Conservation (phyloP, 768 basidiomycete species). For the Strobilomyces echinocephalus region DNA sequence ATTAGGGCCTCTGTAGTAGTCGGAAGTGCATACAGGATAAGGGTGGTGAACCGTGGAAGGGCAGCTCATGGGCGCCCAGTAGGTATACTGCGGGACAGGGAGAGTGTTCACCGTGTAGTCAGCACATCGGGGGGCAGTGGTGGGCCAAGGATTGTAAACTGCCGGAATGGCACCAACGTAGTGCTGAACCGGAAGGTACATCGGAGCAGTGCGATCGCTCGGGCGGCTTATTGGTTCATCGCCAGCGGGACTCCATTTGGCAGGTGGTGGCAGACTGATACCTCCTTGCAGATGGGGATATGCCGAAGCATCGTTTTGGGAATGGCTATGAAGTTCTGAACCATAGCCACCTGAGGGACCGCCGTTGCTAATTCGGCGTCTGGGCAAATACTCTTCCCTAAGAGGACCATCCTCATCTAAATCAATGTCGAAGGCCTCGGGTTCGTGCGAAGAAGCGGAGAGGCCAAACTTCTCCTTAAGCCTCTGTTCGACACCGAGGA, state of each 20-base stretch:
- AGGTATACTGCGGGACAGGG: conserved; percentile 17
- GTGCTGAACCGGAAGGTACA: conserved; percentile 61
- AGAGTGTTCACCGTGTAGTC: conserved; percentile 11
- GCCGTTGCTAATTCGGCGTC: conserved; percentile 42
- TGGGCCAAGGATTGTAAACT: conserved; percentile 28
- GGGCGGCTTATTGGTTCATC: conserved; percentile 68
- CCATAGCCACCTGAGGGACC: conserved; percentile 2
- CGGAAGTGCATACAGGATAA: conserved; percentile 53
- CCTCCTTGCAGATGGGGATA: conserved; percentile 13
- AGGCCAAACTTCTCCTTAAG: conserved; percentile 48
- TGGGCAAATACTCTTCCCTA: conserved; percentile 75
- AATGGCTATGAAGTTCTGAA: conserved; percentile 1
- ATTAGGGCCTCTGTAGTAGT: conserved; percentile 41
- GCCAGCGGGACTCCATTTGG: conserved; percentile 78
- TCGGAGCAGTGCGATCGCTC: conserved; percentile 45
- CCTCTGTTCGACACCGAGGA: conserved; percentile 67
- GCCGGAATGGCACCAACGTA: conserved; percentile 30
- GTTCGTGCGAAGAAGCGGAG: conserved; percentile 35
- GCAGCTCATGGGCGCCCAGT: conserved; percentile 25
- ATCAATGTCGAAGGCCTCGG: conserved; percentile 64
- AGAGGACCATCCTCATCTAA: conserved; percentile 81
- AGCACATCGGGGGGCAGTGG: conserved; percentile 10
- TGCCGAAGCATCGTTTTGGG: neutral
- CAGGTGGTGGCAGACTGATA: conserved; percentile 59
- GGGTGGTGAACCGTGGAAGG: conserved; percentile 46